A percentile compares a stretch with the other conserved stretches of the same genome.
phyloP scores from a whole-genome alignment of 139 green algal species.

The Coelastrella sp. region DNA sequence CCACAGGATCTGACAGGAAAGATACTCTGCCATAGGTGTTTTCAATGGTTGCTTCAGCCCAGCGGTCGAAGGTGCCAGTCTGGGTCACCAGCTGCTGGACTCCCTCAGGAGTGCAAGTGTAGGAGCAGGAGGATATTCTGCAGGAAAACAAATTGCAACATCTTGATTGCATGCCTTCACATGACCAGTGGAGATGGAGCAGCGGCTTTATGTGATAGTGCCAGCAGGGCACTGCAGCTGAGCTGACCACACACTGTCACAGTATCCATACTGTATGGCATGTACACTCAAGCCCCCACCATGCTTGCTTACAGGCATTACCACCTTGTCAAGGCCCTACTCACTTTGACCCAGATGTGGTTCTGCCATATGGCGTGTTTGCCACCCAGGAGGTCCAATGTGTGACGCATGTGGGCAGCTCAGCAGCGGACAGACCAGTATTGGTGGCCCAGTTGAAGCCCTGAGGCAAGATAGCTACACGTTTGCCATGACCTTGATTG shows the following conservation, averaged over 20 bases:
- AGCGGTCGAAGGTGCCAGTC: slow-evolving; percentile 30
- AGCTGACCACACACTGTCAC: no score
- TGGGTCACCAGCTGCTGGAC: slow-evolving; percentile 49
- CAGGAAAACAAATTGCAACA: no score
- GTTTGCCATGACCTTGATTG: slow-evolving; percentile 64
- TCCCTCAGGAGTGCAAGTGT: slow-evolving; percentile 62
- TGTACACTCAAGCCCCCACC: no score
- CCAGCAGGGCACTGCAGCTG: no score
- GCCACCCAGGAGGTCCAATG: slow-evolving; percentile 66
- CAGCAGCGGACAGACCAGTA: neutral
- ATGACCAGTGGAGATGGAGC: no score
- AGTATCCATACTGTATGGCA: no score
- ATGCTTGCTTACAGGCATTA: no score
- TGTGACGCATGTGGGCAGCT: slow-evolving; percentile 57
- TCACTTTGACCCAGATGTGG: neutral
- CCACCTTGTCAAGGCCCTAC: neutral
- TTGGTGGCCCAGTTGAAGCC: slow-evolving; percentile 56
- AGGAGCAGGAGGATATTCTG: slow-evolving; percentile 55
- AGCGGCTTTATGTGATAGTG: no score
- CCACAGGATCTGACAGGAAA: slow-evolving; percentile 49
- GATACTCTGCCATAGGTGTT: slow-evolving; percentile 68
- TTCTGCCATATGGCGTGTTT: slow-evolving; percentile 41
- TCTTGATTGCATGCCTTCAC: no score
- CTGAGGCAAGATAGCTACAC: slow-evolving; percentile 65
- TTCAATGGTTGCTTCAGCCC: slow-evolving; percentile 53